Conservation (phyloP, 2,329 filamentous ascomycete species). For the Verticillium dahliae region DNA sequence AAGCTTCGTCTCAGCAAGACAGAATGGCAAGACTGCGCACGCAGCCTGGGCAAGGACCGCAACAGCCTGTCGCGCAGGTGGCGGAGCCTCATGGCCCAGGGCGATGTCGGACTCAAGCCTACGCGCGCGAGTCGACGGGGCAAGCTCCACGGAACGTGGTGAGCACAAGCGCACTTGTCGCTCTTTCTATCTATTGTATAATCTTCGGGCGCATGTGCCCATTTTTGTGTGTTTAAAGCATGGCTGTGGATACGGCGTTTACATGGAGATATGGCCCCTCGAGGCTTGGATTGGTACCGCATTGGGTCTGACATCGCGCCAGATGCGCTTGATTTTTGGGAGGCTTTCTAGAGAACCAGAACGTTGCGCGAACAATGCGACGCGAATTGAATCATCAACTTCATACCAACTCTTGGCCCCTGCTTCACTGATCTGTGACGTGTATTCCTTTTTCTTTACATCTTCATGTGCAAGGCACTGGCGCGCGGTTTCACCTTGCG, state of each 20-base stretch:
- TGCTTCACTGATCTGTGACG: background rate
- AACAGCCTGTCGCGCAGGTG: conserved; percentile 51
- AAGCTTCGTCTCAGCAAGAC: conserved; percentile 58
- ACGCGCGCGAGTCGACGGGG: conserved; percentile 33
- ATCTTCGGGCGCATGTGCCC: background rate
- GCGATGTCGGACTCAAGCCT: conserved; percentile 52
- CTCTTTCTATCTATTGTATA: conserved; percentile 6
- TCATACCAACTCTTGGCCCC: background rate
- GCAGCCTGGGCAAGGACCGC: conserved; percentile 54
- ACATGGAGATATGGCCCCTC: background rate
- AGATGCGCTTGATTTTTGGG: conserved; percentile 3
- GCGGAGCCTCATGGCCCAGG: conserved; percentile 54
- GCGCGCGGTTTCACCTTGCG: background rate
- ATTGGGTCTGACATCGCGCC: conserved; percentile 3
- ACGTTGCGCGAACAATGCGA: background rate
- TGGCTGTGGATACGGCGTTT: background rate
- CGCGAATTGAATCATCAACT: background rate
- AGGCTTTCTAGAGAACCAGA: background rate
- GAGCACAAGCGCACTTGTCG: conserved; percentile 22
- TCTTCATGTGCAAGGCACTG: background rate
- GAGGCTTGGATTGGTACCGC: background rate
- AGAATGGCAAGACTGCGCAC: conserved; percentile 63
- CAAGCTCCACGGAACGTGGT: conserved; percentile 50
- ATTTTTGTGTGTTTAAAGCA: background rate
- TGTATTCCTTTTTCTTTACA: background rate